Evolutionary conservation across 805 yeast genomes (phyloP).

Genomic region (Saccharomycopsis sp.): DNA sequence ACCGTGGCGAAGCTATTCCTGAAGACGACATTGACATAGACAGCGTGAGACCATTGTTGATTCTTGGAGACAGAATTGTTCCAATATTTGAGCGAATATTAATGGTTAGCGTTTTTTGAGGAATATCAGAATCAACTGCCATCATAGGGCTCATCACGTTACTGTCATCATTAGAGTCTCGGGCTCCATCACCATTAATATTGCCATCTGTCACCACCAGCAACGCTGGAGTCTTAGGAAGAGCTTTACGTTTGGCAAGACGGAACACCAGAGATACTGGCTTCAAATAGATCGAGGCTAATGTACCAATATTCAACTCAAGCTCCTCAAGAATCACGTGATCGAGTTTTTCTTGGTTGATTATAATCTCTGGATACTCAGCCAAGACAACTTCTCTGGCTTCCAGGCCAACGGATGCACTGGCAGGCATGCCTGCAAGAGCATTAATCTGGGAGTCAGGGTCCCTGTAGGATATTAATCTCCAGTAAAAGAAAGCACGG

Average conservation of each 20-base stretch:
- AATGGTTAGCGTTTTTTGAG: constrained; percentile 13
- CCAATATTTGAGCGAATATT: constrained; percentile 15
- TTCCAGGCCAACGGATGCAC: neutral
- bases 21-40: neutral
- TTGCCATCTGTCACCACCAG: constrained; percentile 21
- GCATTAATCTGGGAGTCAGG: constrained; percentile 29
- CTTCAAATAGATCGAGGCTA: constrained; percentile 78
- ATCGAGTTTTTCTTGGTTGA: constrained; percentile 65
- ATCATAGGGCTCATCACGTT: neutral
- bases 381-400: constrained; percentile 53
- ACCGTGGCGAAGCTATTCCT: neutral
- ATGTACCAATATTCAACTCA: constrained; percentile 71
- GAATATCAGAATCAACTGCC: constrained; percentile 3
- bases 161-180: neutral
- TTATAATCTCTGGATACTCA: constrained; percentile 53
- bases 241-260: constrained; percentile 42
- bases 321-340: constrained; percentile 69
- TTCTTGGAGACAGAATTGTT: constrained; percentile 18
- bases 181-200: constrained; percentile 11
- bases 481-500: constrained; percentile 81
- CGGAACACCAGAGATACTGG: constrained; percentile 81
- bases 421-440: constrained; percentile 29
- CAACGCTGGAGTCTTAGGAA: constrained; percentile 47
- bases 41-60: neutral
- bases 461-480: constrained; percentile 46